Base-by-base conservation (phyloP, 1,284 basidiomycete genomes). In the Schizopora paradoxa region DNA sequence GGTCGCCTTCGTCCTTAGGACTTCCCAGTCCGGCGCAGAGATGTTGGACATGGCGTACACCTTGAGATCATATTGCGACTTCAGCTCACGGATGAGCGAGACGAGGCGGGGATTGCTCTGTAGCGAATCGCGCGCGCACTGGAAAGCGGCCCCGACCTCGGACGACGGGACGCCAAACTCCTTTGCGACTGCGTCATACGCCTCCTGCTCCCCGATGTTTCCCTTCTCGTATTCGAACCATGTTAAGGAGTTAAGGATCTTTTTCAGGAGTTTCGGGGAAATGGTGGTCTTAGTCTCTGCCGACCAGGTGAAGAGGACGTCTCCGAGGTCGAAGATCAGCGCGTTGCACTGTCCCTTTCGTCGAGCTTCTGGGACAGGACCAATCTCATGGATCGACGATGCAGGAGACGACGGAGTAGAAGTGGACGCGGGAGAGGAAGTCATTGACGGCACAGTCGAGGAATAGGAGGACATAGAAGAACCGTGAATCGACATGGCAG, bases 31-130 rank as follows among this genome's bases (percentile, higher is more conserved):
- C n/a, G 73, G 72, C 1, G 61, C 54, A 14, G 76, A 77, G 35
- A 79, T 78, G 58, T 80, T 80, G 23, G 75, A 77, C 72, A 79
- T 77, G 26, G 76, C 76, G 43, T 71, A 75, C 21, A 79, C 65
- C 22, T 59, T 65, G 5, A 75, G 61, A 19, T 59, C 48, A 7
- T 51, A 52, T 16, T 66, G 61, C 11, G 56, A 55, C 55, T 73
- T 74, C 34, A 79, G 61, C 40, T 73, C 65, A 6, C 65, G 64
- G 37, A 79, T 69, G 39, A 79, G 60, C 23, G 60, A 53, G 32
- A 76, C 65, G 54, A 81, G 63, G 11, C 67, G 61, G 25, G 69
- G 58, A 48, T 77, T 66, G 6, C 66, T 61, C 34, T 63, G 57
- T 14, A 78, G 60, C 8, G 73, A 72, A 31, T 69, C 67, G 4